Conservation (phyloP, 352 stramenopile species). For the Pythium biforme region DNA sequence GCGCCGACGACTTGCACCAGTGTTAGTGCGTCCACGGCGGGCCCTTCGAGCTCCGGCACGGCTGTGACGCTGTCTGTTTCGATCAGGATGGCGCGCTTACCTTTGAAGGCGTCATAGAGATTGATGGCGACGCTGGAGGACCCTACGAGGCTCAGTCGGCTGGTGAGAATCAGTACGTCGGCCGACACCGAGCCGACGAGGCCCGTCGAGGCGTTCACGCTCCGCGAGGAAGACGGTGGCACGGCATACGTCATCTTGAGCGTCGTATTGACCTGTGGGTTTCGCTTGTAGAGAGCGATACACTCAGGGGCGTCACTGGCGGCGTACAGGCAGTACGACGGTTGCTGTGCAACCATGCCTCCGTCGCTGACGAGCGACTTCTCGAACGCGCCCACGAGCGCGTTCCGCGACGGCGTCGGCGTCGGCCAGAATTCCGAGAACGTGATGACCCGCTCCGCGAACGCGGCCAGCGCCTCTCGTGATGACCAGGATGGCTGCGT, state of each 20-base stretch:
- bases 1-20: slow-evolving; percentile 5
- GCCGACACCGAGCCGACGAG: slow-evolving; percentile 2
- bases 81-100: slow-evolving; percentile 1
- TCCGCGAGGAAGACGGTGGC: neutral
- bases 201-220: neutral
- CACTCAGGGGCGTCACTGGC: neutral
- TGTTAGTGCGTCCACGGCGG: neutral
- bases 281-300: slow-evolving; percentile 10
- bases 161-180: slow-evolving; percentile 18
- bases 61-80: slow-evolving; percentile 4
- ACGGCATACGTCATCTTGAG: neutral
- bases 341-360: slow-evolving; percentile 1
- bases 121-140: neutral
- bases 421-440: slow-evolving; percentile 21
- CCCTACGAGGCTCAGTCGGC: neutral
- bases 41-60: neutral
- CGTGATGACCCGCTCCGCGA: slow-evolving; percentile 8
- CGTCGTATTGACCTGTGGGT: neutral
- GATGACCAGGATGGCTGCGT: neutral
- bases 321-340: slow-evolving; percentile 8
- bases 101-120: slow-evolving; percentile 9
- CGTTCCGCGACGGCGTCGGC: neutral
- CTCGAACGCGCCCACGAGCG: slow-evolving; percentile 1
- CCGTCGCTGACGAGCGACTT: slow-evolving; percentile 8
- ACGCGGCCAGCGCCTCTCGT: neutral